Evolutionary conservation across 306 rosid species (phyloP), one percentile per base, ranked within the genome.

Genomic region (Vigna reflexopilosa): DNA sequence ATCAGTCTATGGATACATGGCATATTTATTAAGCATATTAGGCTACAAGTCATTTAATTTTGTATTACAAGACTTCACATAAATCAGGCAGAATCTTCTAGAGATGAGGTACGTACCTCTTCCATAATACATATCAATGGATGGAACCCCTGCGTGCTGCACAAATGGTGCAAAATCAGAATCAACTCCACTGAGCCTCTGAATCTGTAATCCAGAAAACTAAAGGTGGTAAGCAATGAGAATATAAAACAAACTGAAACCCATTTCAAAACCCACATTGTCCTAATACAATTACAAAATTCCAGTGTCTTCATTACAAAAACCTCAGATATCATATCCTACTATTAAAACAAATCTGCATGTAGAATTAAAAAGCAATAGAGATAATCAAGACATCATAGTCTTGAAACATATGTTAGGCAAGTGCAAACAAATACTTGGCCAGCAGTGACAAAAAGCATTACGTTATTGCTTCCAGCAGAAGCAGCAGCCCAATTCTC

Each of bases 111-210:
- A 80, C 59, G 72, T 88, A 92, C 98, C 98, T 86, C 75, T 89
- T 74, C 98, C 98, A 68, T 95, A 95, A 81, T 89, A 95, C 13
- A 92, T 44, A 79, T 95, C 98, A 70, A 88, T 55, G 19, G 98
- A 95, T 14, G 98, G 93, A 85, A 95, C 77, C 42, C 98, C 98
- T 12, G 98, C 97, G 77, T 92, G 95, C 44, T 92, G 98, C 83
- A 95, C 87, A 82, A 95, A 95, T 12, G 98, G 89, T 58, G 94
- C 97, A 80, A 89, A 95, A 86, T 95, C 98, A 69, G 98, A 95
- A 82, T 92, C 90, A 51, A 85, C 80, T 57, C 90, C 85, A 71
- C 96, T 83, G 20, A 92, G 93, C 84, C 98, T 88, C 75, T 84
- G 89, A 80, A 95, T 88, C 97, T 92, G 90, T 83, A 86, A 81